Percentiles rank a stretch among this genome's conserved stretches.
phyloP scores from a whole-genome alignment of 345 rosid genomes.

The Erysimum cheiranthoides region DNA sequence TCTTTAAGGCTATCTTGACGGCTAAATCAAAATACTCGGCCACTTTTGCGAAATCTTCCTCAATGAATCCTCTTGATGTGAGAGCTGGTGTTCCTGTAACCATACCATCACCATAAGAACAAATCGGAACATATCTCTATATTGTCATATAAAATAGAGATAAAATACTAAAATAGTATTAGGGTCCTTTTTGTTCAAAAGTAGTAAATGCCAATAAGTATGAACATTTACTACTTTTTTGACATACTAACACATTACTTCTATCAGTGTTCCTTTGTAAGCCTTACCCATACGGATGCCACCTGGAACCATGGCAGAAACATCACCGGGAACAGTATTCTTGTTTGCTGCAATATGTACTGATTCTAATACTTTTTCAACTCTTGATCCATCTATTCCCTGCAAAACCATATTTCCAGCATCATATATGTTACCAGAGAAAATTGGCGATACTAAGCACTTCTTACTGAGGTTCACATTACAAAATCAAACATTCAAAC shows the following conservation, averaged over 20 bases:
- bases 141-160: too few species aligned
- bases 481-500: neutral
- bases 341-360: conserved; percentile 96
- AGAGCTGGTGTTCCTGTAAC: conserved; percentile 98
- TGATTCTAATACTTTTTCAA: conserved; percentile 85
- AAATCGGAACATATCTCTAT: too few species aligned
- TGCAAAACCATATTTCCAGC: conserved; percentile 41
- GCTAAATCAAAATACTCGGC: conserved; percentile 90
- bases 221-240: conserved; percentile 4
- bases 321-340: conserved; percentile 98
- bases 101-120: too few species aligned
- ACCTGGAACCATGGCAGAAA: conserved; percentile 98
- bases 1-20: conserved; percentile 78
- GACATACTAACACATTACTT: conserved; percentile 1
- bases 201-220: neutral
- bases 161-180: too few species aligned
- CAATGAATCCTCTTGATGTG: conserved; percentile 90
- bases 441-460: conserved; percentile 3
- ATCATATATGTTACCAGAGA: neutral
- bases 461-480: conserved; percentile 1
- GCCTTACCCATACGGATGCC: conserved; percentile 92
- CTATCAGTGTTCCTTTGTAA: conserved; percentile 2
- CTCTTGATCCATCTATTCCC: conserved; percentile 97
- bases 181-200: too few species aligned
- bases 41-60: conserved; percentile 88